phyloP scores from a whole-genome alignment of 169 alveolate genomes.

The Nephromyces sp. region DNA sequence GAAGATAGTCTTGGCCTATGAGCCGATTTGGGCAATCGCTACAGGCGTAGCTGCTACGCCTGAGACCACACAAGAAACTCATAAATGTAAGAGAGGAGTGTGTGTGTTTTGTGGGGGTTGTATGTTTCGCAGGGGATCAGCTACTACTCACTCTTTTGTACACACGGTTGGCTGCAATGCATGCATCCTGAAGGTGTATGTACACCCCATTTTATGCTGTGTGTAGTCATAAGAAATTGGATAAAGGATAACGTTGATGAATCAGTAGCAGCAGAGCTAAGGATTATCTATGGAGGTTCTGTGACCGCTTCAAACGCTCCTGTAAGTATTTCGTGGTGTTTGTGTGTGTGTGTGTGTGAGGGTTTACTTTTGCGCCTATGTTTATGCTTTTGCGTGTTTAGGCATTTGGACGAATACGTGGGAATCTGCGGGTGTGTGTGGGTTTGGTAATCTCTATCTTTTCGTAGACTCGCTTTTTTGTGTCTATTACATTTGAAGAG shows the following conservation, averaged over 20 bases:
- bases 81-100: too few species aligned
- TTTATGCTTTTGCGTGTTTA: background rate
- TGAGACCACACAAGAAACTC: background rate
- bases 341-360: background rate
- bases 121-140: background rate
- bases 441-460: background rate
- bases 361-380: background rate
- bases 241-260: too few species aligned
- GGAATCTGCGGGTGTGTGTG: background rate
- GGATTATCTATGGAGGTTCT: slow-evolving; percentile 96
- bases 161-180: background rate
- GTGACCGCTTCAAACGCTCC: slow-evolving; percentile 78
- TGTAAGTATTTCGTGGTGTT: background rate
- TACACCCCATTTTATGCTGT: too few species aligned
- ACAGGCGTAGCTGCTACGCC: slow-evolving; percentile 36
- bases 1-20: slow-evolving; percentile 90
- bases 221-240: too few species aligned
- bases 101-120: background rate
- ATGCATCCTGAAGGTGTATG: background rate
- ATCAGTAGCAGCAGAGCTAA: slow-evolving; percentile 66
- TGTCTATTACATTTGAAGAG: background rate
- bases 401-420: background rate
- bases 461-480: background rate
- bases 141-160: background rate
- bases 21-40: slow-evolving; percentile 97